Conservation (phyloP, 106 monocot species). For the Acorus calamus region DNA sequence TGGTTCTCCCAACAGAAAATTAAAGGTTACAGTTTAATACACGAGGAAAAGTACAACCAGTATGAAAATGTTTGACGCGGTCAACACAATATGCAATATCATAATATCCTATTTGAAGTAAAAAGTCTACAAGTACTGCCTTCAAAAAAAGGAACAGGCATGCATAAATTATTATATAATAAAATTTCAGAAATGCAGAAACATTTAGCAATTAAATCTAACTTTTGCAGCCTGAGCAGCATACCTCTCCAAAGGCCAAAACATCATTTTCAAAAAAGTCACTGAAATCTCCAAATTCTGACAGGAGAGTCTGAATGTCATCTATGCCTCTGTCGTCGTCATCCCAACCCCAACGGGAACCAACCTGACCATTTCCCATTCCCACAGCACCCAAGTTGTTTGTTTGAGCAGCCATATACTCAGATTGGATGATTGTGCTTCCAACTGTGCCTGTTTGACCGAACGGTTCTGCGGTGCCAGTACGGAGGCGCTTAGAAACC, state of each 20-base stretch:
- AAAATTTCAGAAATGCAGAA: no score
- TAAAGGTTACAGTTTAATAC: no score
- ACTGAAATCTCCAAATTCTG: conserved; percentile 78
- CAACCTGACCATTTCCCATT: conserved; percentile 20
- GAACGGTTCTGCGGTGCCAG: conserved; percentile 30
- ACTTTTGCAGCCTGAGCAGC: background rate
- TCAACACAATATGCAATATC: no score
- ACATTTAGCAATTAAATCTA: no score
- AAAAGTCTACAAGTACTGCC: no score
- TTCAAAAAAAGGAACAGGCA: no score
- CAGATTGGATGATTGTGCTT: conserved; percentile 23
- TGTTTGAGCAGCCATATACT: conserved; percentile 28
- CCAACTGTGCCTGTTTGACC: conserved; percentile 39
- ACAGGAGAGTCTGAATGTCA: conserved; percentile 55
- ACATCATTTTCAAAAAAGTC: conserved; percentile 82
- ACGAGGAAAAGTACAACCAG: no score
- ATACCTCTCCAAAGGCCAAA: conserved; percentile 80
- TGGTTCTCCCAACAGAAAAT: no score
- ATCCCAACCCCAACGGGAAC: conserved; percentile 51
- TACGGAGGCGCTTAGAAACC: conserved; percentile 58
- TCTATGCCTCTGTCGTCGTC: conserved; percentile 51
- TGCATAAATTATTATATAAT: no score
- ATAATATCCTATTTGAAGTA: no score
- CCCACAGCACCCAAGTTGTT: conserved; percentile 27
- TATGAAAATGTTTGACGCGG: no score